Evolutionary conservation across 352 stramenopile species (phyloP), one percentile per base, ranked within the genome.

Genomic region (Phytophthora sp.): DNA sequence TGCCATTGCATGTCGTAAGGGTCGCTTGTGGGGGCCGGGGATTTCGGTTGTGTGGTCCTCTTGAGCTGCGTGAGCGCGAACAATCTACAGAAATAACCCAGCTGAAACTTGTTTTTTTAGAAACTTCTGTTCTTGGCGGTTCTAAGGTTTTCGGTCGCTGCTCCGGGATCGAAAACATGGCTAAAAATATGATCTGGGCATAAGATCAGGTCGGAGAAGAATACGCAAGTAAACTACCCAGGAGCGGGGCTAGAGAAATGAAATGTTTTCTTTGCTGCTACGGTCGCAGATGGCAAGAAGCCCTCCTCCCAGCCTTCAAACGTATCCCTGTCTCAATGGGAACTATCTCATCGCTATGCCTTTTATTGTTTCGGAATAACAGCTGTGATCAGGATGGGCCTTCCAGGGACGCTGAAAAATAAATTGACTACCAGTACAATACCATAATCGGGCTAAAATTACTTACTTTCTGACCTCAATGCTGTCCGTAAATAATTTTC

Each of bases 211-310:
- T 20, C 35, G 20, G 12, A 16, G n/a, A 12, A 41, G 20, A 41
- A 41, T 41, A 41, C 35, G 35, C n/a, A n/a, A n/a, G n/a, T n/a
- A n/a, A n/a, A n/a, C n/a, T n/a, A n/a, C n/a, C n/a, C n/a, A n/a
- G n/a, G 51, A 11, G 58, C 63, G 7, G 77, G 79, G 24, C 63
- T 94, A 7, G 35, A 73, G 18, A 42, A 56, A 15, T 92, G 39
- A 76, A 72, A 0, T 90, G 92, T 35, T 76, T 77, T 20, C 78
- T 88, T 36, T 75, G 69, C 50, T 79, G 49, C 54, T 60, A 72
- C 26, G 74, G 90, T 30, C 61, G 58, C 44, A 80, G 75, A 41
- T 93, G 85, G 85, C 58, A 69, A 57, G 56, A 79, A 36, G 76
- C 68, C 18, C 71, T 91, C 13, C 44, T 91, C 7, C 82, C 82